These are phyloP conservation scores for Diphasiastrum complanatum DNA, from an alignment of 83 land plant species.

Conservation along the genomic window DNA sequence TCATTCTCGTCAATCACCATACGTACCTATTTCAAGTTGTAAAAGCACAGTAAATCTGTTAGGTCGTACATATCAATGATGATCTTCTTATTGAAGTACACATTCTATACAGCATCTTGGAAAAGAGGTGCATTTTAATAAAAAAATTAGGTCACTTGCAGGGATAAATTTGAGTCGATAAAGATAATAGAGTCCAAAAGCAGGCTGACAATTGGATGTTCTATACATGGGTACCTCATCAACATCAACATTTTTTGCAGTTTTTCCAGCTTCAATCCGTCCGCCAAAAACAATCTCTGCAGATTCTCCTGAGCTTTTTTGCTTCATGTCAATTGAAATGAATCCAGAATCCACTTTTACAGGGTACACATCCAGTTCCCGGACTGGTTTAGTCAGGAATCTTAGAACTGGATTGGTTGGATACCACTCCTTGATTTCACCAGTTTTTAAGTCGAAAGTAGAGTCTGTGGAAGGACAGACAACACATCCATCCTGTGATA, in stretches of 20 bases:
- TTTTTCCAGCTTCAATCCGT: slow-evolving; percentile 73
- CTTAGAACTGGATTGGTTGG: slow-evolving; percentile 17
- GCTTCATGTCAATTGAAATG: slow-evolving; percentile 13
- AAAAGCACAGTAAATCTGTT: no score
- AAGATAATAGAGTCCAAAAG: no score
- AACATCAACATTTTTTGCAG: slow-evolving; percentile 77
- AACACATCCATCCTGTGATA: slow-evolving; percentile 16
- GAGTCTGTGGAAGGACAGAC: slow-evolving; percentile 13
- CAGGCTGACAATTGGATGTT: no score
- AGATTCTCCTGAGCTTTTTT: slow-evolving; percentile 8
- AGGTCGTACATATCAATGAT: no score
- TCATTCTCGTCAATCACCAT: slow-evolving; percentile 65
- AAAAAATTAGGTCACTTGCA: no score
- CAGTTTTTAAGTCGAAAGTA: slow-evolving; percentile 13
- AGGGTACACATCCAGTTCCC: slow-evolving; percentile 9
- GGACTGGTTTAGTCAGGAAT: slow-evolving; percentile 3
- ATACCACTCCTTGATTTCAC: slow-evolving; percentile 19
- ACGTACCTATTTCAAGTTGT: slow-evolving; percentile 45
- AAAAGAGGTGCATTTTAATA: no score
- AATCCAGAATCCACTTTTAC: slow-evolving; percentile 13
- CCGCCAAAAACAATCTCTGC: slow-evolving; percentile 98
- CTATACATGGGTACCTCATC: slow-evolving; percentile 61
- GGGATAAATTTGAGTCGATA: no score
- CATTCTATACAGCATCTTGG: no score
- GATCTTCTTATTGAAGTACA: no score